Evolutionary conservation across 2,329 filamentous ascomycete species (phyloP), one percentile per base, ranked within the genome.

Genomic region (Trichoderma semiorbis): DNA sequence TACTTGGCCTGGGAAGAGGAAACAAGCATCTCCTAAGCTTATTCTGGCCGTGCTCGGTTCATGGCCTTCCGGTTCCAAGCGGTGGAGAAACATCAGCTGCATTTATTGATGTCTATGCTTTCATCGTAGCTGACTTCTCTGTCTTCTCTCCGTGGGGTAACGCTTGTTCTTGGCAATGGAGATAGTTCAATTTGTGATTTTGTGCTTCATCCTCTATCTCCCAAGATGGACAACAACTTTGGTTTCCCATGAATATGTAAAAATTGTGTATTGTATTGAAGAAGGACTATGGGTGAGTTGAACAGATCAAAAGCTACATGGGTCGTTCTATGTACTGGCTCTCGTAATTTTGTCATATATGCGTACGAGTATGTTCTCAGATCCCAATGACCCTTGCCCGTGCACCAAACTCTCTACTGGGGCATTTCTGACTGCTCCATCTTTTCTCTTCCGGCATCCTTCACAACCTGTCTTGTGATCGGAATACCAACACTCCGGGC

Each of bases 401-500:
- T 53, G 47, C 47, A 21, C 47, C n/a, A 12, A 50, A 11, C 5
- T 50, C 43, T 21, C 10, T 21, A 21, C 47, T 24, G 21, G 11
- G 0, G 47, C 47, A 24, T 53, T 21, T 24, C 21, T 21, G 11
- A 24, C 47, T 24, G 47, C n/a, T 24, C 47, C 47, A 53, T 53
- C 47, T 24, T 12, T 14, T 24, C 47, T 24, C 47, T 50, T 12
- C 21, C 11, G 47, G n/a, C 47, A 53, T 53, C 21, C 47, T 7
- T 53, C 11, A 24, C 47, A 53, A 21, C n/a, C 18, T 14, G 39
- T 14, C 36, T 26, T 39, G 30, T 67, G 64, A 21, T 57, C n/a
- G 7, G 30, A 55, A 57, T 55, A 55, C 64, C 64, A 67, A n/a
- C 64, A 67, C 30, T 57, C 64, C 6, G 64, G 64, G n/a, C 50